Evolutionary conservation across 2,329 filamentous ascomycete genomes (phyloP).

Genomic region (Ilyonectria robusta): DNA sequence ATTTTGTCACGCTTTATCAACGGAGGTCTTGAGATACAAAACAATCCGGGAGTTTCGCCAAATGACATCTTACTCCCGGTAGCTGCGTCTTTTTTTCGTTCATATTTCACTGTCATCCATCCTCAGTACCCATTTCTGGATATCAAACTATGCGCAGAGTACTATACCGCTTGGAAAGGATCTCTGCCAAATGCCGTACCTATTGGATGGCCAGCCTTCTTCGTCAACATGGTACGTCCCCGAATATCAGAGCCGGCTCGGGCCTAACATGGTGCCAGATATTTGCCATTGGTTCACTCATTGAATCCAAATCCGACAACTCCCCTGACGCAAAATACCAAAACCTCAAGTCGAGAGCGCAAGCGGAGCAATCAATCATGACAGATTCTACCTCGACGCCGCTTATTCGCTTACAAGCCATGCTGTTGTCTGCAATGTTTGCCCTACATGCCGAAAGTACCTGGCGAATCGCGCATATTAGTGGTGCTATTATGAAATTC

Average conservation of each 20-base stretch:
- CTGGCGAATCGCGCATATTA: constrained; percentile 15
- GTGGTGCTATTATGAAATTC: constrained; percentile 12
- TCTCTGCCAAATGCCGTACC: neutral
- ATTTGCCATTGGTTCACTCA: constrained; percentile 6
- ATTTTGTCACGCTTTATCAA: constrained; percentile 10
- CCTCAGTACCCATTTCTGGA: constrained; percentile 21
- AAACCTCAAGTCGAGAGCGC: constrained; percentile 17
- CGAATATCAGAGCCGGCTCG: neutral
- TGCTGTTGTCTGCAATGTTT: constrained; percentile 19
- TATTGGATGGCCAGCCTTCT: constrained; percentile 12
- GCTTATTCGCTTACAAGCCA: constrained; percentile 8
- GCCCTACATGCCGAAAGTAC: constrained; percentile 15
- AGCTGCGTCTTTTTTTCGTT: constrained; percentile 9
- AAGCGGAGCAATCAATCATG: constrained; percentile 16
- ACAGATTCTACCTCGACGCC: constrained; percentile 10
- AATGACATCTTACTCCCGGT: neutral
- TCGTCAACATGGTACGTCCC: constrained; percentile 13
- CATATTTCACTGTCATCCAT: constrained; percentile 18
- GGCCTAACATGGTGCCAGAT: neutral
- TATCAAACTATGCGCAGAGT: constrained; percentile 10
- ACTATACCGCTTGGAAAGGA: constrained; percentile 9
- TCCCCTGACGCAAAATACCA: constrained; percentile 3
- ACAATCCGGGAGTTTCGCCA: constrained; percentile 4
- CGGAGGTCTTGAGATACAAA: neutral
- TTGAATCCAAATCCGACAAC: constrained; percentile 11